Evolutionary conservation across 352 stramenopile species (phyloP).

Genomic region (Globisporangium mamillatum): DNA sequence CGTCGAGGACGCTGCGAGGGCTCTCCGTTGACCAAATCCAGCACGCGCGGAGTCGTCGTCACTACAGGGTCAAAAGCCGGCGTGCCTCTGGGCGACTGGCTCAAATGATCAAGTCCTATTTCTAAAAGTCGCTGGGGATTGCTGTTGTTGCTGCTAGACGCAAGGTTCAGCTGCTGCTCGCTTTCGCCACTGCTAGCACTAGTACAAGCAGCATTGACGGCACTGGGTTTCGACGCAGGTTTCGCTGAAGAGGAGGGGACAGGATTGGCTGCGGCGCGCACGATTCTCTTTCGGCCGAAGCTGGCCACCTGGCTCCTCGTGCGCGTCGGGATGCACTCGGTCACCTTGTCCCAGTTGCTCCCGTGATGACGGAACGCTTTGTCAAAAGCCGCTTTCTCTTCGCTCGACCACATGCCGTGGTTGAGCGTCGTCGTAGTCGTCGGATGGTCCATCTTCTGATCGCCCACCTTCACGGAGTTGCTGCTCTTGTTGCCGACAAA

Average conservation of each 20-base stretch:
- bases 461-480: not conserved
- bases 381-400: slow-evolving; percentile 8
- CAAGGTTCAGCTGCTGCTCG: not conserved
- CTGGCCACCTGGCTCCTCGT: not conserved
- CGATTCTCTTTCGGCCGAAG: not conserved
- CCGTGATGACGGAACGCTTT: not conserved
- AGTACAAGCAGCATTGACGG: not conserved
- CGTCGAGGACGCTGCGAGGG: not conserved
- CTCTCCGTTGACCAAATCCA: not conserved
- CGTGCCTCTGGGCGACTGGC: not conserved
- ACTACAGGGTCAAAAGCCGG: not conserved
- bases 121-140: too few species aligned
- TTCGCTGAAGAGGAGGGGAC: not conserved
- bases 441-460: not conserved
- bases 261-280: not conserved
- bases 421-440: not conserved
- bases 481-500: not conserved
- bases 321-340: not conserved
- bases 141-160: not conserved
- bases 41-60: not conserved
- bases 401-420: not conserved
- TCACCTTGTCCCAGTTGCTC: not conserved
- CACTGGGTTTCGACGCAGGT: not conserved
- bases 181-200: not conserved
- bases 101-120: not conserved